Evolutionary conservation across 257 asterid species (phyloP).

Genomic region (Orobanche coerulescens): DNA sequence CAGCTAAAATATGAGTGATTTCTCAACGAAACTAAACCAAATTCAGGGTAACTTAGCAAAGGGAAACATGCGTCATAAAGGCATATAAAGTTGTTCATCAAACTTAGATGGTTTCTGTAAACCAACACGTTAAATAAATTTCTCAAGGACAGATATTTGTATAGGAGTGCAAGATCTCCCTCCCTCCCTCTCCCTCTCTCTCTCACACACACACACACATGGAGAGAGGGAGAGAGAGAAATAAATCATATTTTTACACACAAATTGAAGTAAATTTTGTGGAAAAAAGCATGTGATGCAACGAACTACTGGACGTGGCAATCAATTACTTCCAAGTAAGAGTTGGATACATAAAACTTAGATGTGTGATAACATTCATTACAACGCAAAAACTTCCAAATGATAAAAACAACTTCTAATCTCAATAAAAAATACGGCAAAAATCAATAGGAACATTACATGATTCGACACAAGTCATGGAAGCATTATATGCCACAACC

Average conservation of each 20-base stretch:
- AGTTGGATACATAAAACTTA: not conserved
- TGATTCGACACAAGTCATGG: too few species aligned
- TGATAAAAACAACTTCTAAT: not conserved
- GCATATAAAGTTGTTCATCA: not conserved
- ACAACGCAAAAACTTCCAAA: slow-evolving; percentile 4
- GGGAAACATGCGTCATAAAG: not conserved
- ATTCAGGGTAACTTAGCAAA: not conserved
- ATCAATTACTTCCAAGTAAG: not conserved
- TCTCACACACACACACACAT: too few species aligned
- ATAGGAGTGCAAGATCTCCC: not conserved
- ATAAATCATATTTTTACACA: not conserved
- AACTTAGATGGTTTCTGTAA: not conserved
- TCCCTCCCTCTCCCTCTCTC: too few species aligned
- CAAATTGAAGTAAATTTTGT: not conserved
- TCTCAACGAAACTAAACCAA: not conserved
- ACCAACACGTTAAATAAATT: not conserved
- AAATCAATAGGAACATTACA: slow-evolving; percentile 6
- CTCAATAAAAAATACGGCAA: not conserved
- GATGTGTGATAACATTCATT: not conserved
- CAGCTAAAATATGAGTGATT: not conserved
- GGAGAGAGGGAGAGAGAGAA: too few species aligned
- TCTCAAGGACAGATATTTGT: not conserved
- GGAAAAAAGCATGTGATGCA: too few species aligned
- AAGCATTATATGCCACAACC: too few species aligned
- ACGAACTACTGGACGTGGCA: too few species aligned